phyloP scores from a whole-genome alignment of 1,284 basidiomycete species.

The Cryptococcus jaspeensis region DNA sequence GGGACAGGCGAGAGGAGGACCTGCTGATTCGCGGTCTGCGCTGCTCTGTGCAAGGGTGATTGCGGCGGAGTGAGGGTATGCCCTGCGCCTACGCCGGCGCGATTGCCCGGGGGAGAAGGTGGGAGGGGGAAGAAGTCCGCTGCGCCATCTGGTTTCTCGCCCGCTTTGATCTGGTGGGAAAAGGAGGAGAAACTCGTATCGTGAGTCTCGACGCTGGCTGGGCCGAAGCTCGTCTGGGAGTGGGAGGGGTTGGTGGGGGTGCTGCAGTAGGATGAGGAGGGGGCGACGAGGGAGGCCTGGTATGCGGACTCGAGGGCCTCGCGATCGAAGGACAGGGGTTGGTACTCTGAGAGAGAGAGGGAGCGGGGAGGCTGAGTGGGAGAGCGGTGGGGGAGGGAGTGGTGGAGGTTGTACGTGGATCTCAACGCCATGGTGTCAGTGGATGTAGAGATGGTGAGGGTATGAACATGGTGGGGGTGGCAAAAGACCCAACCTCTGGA shows the following conservation, averaged over 20 bases:
- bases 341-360: conserved; percentile 35
- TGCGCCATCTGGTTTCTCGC: conserved; percentile 15
- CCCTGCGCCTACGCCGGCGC: conserved; percentile 34
- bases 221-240: too few species aligned
- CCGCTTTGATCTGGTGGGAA: too few species aligned
- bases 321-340: conserved; percentile 34
- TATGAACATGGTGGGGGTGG: too few species aligned
- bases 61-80: conserved; percentile 34
- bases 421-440: conserved; percentile 18
- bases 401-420: conserved; percentile 18
- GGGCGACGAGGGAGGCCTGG: conserved; percentile 18
- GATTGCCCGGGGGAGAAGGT: too few species aligned
- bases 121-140: background rate
- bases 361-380: conserved; percentile 24
- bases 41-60: conserved; percentile 22
- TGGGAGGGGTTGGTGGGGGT: too few species aligned
- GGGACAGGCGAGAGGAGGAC: conserved; percentile 19
- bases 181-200: too few species aligned
- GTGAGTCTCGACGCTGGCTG: too few species aligned
- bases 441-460: too few species aligned
- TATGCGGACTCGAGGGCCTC: conserved; percentile 30
- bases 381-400: conserved; percentile 32
- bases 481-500: too few species aligned
- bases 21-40: too few species aligned
- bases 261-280: conserved; percentile 3